Evolutionary conservation across 805 yeast genomes (phyloP), one percentile per base, ranked within the genome.

Genomic region (Spathaspora gorwiae): DNA sequence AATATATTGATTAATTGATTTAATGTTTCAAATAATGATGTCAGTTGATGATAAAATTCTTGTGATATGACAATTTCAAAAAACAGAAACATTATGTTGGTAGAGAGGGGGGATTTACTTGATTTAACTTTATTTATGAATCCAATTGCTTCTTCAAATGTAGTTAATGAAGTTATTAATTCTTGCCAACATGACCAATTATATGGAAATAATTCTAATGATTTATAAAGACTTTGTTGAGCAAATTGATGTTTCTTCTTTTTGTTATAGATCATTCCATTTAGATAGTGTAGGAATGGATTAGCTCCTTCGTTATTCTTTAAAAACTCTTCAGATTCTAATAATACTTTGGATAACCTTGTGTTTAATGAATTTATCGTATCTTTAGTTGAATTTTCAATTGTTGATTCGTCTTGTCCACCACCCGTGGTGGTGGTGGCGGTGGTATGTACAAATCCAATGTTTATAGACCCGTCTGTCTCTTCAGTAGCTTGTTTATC

Each of bases 121-220:
- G 62, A 57, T 38, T 69, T 60, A 50, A 74, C 58, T 51, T 68
- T 63, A 49, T 66, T 57, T 36, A 72, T 50, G 49, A 75, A 56
- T 43, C 55, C 53, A 40, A 68, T 46, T 0, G 88, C 84, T 44
- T 85, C 87, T 48, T 83, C 85, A 44, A 81, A 73, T 29, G 80
- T 75, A 7, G 78, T 64, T 27, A 88, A 65, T 43, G 87, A 80
- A 4, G 79, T 68, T 10, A 81, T 67, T 35, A 94, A 69, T 58
- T 92, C 97, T 46, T 76, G 73, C 97, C 97, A 94, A 47, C 94
- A 85, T 44, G 90, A 79, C 99, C 99, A 94, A 61, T 92, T 92
- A 61, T 75, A 86, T 0, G 97, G 96, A 54, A 83, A 89, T 27
- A 74, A 42, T 24, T 75, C 68, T 11, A 92, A 58, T 1, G 97